Conservation (phyloP, 2,329 filamentous ascomycete genomes). For the Apiospora marii region DNA sequence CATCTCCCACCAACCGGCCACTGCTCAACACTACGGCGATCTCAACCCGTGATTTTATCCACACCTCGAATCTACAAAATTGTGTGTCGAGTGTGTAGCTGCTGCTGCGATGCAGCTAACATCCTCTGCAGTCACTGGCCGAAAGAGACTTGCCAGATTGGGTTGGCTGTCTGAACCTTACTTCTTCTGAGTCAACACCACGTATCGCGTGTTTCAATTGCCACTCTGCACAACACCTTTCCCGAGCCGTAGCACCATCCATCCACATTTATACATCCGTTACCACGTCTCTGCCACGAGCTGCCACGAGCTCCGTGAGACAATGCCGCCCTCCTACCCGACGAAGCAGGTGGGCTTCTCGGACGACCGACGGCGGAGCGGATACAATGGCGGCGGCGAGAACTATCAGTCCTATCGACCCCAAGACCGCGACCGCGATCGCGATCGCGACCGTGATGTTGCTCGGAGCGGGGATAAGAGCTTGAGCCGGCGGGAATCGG, state of each 20-base stretch:
- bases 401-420: neutral
- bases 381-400: neutral
- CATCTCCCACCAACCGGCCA: neutral
- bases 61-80: neutral
- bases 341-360: neutral
- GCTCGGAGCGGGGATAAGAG: neutral
- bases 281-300: neutral
- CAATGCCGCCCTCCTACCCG: constrained; percentile 2
- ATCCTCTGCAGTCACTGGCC: neutral
- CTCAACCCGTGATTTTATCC: neutral
- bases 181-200: neutral
- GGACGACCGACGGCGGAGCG: neutral
- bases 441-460: constrained; percentile 2
- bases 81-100: neutral
- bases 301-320: constrained; percentile 3
- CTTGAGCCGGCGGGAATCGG: neutral
- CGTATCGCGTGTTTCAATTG: neutral
- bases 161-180: constrained; percentile 2
- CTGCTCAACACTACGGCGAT: neutral
- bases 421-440: neutral
- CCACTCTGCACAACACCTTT: neutral
- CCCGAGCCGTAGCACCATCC: neutral
- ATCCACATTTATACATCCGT: neutral
- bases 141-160: neutral
- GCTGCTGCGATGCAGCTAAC: constrained; percentile 5